Base-by-base conservation (phyloP, 257 asterid genomes). In the Solanum microdontum region DNA sequence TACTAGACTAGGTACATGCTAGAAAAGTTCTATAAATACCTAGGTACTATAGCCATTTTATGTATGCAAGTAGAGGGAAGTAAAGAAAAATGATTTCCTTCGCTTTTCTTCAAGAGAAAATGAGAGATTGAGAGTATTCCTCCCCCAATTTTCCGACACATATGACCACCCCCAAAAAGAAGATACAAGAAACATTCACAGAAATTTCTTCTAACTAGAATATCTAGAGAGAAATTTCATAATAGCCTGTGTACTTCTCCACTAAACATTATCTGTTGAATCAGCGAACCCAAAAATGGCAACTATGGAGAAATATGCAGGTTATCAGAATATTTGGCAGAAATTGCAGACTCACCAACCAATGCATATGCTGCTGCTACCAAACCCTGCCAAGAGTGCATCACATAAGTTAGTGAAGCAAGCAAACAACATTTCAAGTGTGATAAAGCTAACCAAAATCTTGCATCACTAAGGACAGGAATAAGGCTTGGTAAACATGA, bases 331-430 rank as follows among this genome's bases (percentile, higher is more conserved):
- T 82, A 45, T 48, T 17, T 8, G 68, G 40, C 68, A 82, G 88
- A 72, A 23, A 85, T 62, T 85, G 87, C 58, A 66, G 24, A 73
- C 88, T 86, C 84, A 86, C 84, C 88, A 37, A 48, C 72, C 45
- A 73, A 55, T 73, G 72, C 88, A 86, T 86, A 86, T 51, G 69
- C 84, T 45, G 84, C 37, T 73, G 82, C 88, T 73, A 73, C 82
- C 43, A 73, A 86, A 73, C 88, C 88, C 88, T 86, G 84, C 73
- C 68, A 45, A 21, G 60, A 86, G 84, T 17, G 82, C 17, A 72
- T 73, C 17, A 73, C 69, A 32, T 74, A 39, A 86, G 68, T 69
- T 55, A 73, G 39, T 45, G 69, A 45, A 26, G 70, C 32, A 86
- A 86, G 55, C 58, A 60, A 70, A 72, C 69, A 86, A 72, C 43